A percentile compares a stretch with the other conserved stretches of the same genome.
Evolutionary conservation across 768 basidiomycete species (phyloP).

Genomic region (Hortiboletus flavorubellus): DNA sequence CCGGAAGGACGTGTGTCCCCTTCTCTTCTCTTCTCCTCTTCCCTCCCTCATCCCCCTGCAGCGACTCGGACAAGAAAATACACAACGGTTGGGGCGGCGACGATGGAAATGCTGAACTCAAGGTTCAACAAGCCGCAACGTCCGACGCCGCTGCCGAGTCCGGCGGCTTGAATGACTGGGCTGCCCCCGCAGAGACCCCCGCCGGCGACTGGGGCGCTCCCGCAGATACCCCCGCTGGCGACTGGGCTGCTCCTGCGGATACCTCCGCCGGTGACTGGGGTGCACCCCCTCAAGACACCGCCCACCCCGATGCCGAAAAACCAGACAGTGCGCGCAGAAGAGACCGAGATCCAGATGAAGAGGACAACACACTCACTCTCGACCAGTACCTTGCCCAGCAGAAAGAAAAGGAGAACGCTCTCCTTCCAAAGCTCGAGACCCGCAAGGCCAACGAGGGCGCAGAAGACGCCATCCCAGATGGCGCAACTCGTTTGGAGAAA

Average conservation of each 20-base stretch:
- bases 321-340: slow-evolving; percentile 39
- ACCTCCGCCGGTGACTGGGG: slow-evolving; percentile 38
- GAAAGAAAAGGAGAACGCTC: slow-evolving; percentile 53
- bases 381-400: slow-evolving; percentile 90
- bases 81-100: slow-evolving; percentile 96
- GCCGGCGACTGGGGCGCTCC: too few relatives aligned
- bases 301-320: slow-evolving; percentile 35
- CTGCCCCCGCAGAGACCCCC: slow-evolving; percentile 13
- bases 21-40: not conserved
- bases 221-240: slow-evolving; percentile 18
- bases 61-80: slow-evolving; percentile 93
- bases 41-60: slow-evolving; percentile 30
- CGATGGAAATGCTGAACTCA: slow-evolving; percentile 79
- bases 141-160: slow-evolving; percentile 64
- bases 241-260: slow-evolving; percentile 36
- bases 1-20: slow-evolving; percentile 70
- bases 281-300: slow-evolving; percentile 25
- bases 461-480: slow-evolving; percentile 67
- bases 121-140: slow-evolving; percentile 71
- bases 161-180: slow-evolving; percentile 36
- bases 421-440: slow-evolving; percentile 75
- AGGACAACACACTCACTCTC: slow-evolving; percentile 90
- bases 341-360: slow-evolving; percentile 73
- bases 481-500: slow-evolving; percentile 62
- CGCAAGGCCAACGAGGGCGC: slow-evolving; percentile 79